Base-by-base conservation (phyloP, 805 yeast genomes). In the Candida loeiensis region DNA sequence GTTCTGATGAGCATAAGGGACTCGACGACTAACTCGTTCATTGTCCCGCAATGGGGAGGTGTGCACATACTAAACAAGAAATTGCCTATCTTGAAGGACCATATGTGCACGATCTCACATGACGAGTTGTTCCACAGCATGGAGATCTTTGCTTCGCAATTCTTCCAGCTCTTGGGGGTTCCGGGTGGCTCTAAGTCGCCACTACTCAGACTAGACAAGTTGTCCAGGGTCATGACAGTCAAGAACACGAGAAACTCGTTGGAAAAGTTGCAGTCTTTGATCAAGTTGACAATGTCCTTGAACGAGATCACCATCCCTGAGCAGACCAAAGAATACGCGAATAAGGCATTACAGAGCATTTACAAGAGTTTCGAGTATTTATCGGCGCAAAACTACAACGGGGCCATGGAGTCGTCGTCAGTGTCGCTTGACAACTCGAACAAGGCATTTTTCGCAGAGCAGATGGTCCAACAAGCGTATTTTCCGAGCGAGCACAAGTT, bases 401-500 rank as follows among this genome's bases (percentile, higher is more conserved):
- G 24, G 21, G 61, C 85, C 0, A 56, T 59, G 33, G 43, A 49
- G 17, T 71, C 73, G 1, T 69, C 76, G 12, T 73, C 82, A 11
- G 50, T 57, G n/a, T 86, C 95, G 0, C 67, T 80, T 31, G 54
- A 64, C 11, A 63, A 72, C 34, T 84, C 96, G 0, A 74, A 80
- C 48, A 69, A 69, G 34, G 97, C 98, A 0, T 91, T 91, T 53
- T 91, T 91, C 59, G 95, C 91, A 50, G 85, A 86, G 51, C 90
- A 84, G 58, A 91, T 93, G 96, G 87, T 93, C 20, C 95, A 88
- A 54, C 97, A 91, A 56, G 87, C 84, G 41, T 89, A 85, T 59
- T 88, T 90, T 69, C 98, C 99, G 0, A 91, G 85, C 47, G 97
- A 91, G 59, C 99, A 91, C 57, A 90, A 87, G 59, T 71, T 93